phyloP scores from a whole-genome alignment of 208 protist genomes.

The Leptomonas seymouri region DNA sequence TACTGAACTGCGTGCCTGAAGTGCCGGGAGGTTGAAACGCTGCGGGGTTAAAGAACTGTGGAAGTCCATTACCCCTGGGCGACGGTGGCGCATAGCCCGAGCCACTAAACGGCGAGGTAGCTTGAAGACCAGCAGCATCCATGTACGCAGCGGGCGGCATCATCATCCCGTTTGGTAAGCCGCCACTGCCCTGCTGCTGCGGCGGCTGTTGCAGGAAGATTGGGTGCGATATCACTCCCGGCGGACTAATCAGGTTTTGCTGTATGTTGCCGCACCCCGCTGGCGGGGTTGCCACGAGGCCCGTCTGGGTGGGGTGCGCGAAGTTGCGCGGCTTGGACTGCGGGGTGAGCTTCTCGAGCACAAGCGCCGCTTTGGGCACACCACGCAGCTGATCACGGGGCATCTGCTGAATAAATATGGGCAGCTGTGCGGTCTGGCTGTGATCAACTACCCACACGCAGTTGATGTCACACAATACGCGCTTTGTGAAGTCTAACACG shows the following conservation, averaged over 20 bases:
- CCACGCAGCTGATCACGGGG: conserved; percentile 65
- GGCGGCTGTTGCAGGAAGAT: conserved; percentile 22
- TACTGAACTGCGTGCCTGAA: neutral
- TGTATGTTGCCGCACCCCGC: conserved; percentile 4
- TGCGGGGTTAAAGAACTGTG: conserved; percentile 21
- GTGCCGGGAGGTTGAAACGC: conserved; percentile 11
- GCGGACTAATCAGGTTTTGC: conserved; percentile 15
- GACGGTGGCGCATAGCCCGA: conserved; percentile 4
- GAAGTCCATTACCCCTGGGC: neutral
- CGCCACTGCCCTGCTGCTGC: conserved; percentile 17
- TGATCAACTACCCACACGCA: conserved; percentile 73
- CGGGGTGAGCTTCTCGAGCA: conserved; percentile 72
- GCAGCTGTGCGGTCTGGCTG: conserved; percentile 40
- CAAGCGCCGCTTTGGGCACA: conserved; percentile 80
- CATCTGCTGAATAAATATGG: conserved; percentile 58
- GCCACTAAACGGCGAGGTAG: conserved; percentile 11
- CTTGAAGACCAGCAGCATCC: conserved; percentile 9
- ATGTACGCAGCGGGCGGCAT: conserved; percentile 5
- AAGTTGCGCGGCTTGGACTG: conserved; percentile 32
- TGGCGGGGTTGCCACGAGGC: neutral
- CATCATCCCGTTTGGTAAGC: neutral
- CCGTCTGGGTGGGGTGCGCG: neutral
- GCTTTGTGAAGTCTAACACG: conserved; percentile 71
- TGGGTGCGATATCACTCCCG: conserved; percentile 12
- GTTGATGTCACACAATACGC: conserved; percentile 78